Base-by-base conservation (phyloP, 495 filamentous ascomycete species). In the Aspergillus ostianus region DNA sequence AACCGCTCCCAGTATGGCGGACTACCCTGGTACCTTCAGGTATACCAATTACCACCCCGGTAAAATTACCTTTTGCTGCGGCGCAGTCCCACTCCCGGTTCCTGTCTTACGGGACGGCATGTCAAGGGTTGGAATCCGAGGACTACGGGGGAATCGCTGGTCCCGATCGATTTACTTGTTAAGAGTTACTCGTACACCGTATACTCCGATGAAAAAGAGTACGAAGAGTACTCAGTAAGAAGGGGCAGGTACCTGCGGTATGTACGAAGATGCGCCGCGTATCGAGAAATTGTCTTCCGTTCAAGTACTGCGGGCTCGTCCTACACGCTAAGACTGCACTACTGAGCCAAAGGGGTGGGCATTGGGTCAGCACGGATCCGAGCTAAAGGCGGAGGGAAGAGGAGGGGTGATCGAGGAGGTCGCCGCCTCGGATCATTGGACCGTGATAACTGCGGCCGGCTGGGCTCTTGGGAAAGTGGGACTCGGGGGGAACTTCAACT, bases 301-400 rank as follows among this genome's bases (percentile, higher is more conserved):
- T 19, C 44, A 19, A 19, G 49, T 17, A 6, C 36, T 29, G 55
- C 46, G 29, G 26, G 44, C 47, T n/a, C 27, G 54, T 56, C 21
- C 19, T 41, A 10, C 18, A 4, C 29, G 51, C 58, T 55, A 49
- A 51, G 0, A 26, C 46, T 30, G 51, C 54, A 56, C 55, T 49
- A 65, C 47, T 44, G 58, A 61, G 57, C 60, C 64, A 53, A 51
- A 56, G 56, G 45, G 58, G 61, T 64, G 64, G 61, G 50, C 32
- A 56, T 53, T 60, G 62, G 58, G 55, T 59, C 55, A 56, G 55
- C 55, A 56, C 55, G 55, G 55, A 48, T 32, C 15, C 18, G 19
- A 55, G 10, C 36, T 20, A 26, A 52, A 52, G 32, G 51, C 26
- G 50, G 50, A 30, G 26, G 23, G 50, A 26, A 30, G 26, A 8